These are phyloP conservation scores for Volutella citrinella DNA, from an alignment of 2,329 filamentous ascomycete genomes.

Conservation along the genomic window DNA sequence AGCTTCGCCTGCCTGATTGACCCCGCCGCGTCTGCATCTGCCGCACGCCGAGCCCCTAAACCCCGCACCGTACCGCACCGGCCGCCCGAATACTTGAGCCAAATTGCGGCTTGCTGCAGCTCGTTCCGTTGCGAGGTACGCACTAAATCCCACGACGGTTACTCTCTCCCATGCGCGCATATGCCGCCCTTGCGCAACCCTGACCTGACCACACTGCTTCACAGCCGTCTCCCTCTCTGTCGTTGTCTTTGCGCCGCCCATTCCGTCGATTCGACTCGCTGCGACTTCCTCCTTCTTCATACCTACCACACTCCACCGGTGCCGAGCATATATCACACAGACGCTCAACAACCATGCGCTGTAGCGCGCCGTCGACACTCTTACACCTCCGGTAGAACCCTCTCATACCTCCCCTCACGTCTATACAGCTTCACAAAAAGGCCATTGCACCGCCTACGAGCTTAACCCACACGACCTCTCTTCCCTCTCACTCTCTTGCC, in stretches of 20 bases:
- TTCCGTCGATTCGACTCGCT: too few relatives aligned
- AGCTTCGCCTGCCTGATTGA: too few relatives aligned
- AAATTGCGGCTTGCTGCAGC: constrained; percentile 14
- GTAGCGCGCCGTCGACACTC: not conserved
- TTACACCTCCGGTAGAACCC: not conserved
- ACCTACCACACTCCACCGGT: too few relatives aligned
- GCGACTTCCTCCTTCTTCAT: too few relatives aligned
- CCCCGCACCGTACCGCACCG: constrained; percentile 5
- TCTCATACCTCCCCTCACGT: too few relatives aligned
- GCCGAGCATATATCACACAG: too few relatives aligned
- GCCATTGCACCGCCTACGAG: too few relatives aligned
- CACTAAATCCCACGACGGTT: constrained; percentile 5
- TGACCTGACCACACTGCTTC: constrained; percentile 9
- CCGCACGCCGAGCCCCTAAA: not conserved
- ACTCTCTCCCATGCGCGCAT: not conserved
- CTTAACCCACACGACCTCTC: too few relatives aligned
- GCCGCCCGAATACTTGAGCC: constrained; percentile 15
- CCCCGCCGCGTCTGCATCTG: not conserved
- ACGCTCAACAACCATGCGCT: not conserved
- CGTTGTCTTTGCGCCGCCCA: too few relatives aligned
- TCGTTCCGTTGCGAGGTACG: constrained; percentile 12
- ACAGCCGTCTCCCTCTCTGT: too few relatives aligned
- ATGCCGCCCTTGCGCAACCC: constrained; percentile 1
- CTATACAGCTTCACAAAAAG: too few relatives aligned
- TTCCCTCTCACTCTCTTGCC: too few relatives aligned